Evolutionary conservation across 345 rosid genomes (phyloP), one percentile per base, ranked within the genome.

Genomic region (Hibiscus syriacus): DNA sequence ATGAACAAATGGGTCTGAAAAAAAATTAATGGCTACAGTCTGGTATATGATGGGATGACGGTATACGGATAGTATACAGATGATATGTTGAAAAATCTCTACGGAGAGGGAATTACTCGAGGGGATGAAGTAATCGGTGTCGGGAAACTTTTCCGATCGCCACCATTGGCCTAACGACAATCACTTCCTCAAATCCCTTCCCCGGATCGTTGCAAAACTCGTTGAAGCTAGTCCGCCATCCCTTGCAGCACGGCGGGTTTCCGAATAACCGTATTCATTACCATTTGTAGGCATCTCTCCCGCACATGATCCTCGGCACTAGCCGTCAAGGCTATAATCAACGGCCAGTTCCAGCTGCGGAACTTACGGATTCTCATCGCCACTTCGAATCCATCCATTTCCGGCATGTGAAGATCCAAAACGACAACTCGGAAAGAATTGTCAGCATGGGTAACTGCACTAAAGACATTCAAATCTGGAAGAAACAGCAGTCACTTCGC

Each of bases 321-420:
- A 2, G 97, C 92, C 0, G 98, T 89, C 74, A 90, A 72, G 48
- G 96, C 98, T 66, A 93, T 75, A 67, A 93, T 90, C 81, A 90
- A 66, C 3, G 94, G 94, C 96, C 92, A 84, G 36, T 68, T 86
- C 22, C 71, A 80, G 72, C 92, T 90, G 53, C 87, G 66, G 64
- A 79, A 85, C 86, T 88, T 90, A 70, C 97, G 82, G 72, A 93
- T 84, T 79, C 92, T 89, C 79, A 53, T 72, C 8, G 97, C 96
- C 48, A 90, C 96, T 67, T 93, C 98, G 0, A 84, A 90, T 22
- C 98, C 97, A 38, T 93, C 97, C 92, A 93, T 87, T 70, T 88
- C 94, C 0, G 87, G 90, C 97, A 90, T 84, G 68, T 90, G 90
- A 73, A 93, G 88, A 81, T 93, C 97, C 79, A 93, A 74, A 16